These are phyloP conservation scores for Beauveria medogensis DNA, from an alignment of 2,329 filamentous ascomycete genomes.

Conservation along the genomic window DNA sequence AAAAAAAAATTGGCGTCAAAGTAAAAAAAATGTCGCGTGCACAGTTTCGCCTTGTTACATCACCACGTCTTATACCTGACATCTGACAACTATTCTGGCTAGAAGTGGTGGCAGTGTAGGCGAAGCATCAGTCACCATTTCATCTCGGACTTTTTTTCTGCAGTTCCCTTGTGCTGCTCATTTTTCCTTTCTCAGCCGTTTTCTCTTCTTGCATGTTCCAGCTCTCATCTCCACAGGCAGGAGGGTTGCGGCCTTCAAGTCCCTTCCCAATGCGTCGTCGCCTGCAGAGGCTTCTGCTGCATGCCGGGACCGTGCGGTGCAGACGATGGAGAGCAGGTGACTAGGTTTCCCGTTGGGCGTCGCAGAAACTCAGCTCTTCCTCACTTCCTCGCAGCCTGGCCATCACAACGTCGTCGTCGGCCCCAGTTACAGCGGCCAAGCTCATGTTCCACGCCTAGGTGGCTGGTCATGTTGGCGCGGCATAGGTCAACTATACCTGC, in stretches of 20 bases:
- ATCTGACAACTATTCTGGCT: too few relatives aligned
- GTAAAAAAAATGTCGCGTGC: not conserved
- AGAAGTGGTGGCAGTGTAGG: too few relatives aligned
- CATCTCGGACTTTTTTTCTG: too few relatives aligned
- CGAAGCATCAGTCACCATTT: too few relatives aligned
- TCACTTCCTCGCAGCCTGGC: not conserved
- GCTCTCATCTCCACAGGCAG: not conserved
- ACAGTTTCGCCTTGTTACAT: too few relatives aligned
- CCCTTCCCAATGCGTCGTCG: not conserved
- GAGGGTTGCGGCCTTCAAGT: not conserved
- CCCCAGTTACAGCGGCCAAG: not conserved
- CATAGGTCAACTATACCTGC: too few relatives aligned
- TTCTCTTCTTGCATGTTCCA: not conserved
- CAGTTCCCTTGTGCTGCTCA: too few relatives aligned
- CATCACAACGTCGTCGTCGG: not conserved
- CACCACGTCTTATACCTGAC: too few relatives aligned
- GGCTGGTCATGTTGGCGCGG: too few relatives aligned
- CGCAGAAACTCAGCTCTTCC: not conserved
- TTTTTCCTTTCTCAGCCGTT: not conserved
- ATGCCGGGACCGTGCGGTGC: not conserved
- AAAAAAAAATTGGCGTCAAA: too few relatives aligned
- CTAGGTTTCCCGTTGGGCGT: not conserved
- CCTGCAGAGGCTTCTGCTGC: not conserved
- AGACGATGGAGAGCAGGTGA: not conserved
- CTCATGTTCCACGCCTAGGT: not conserved